A percentile compares a stretch with the other conserved stretches of the same genome.
Conservation (phyloP, 768 basidiomycete species). For the Postia placenta region DNA sequence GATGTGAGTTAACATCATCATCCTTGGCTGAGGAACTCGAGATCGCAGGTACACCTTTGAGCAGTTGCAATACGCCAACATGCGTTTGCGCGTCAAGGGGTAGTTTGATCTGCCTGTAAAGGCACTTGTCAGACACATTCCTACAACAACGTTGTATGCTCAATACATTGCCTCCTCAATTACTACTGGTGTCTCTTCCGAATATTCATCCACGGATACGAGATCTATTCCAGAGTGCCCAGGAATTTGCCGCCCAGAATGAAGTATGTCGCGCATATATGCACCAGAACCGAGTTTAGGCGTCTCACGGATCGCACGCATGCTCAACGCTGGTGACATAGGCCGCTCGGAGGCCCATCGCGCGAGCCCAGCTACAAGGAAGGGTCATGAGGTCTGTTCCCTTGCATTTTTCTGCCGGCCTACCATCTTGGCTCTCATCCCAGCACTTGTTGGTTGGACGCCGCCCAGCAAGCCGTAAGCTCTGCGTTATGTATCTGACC, state of each 20-base stretch:
- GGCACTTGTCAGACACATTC: not conserved
- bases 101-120: slow-evolving; percentile 27
- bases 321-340: slow-evolving; percentile 40
- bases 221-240: not conserved
- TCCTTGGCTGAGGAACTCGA: not conserved
- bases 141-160: not conserved
- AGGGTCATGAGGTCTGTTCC: not conserved
- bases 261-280: slow-evolving; percentile 25
- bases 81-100: slow-evolving; percentile 23
- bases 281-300: slow-evolving; percentile 33
- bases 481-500: slow-evolving; percentile 6
- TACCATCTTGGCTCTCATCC: slow-evolving; percentile 24
- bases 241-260: slow-evolving; percentile 6
- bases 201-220: not conserved
- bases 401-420: not conserved
- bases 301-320: slow-evolving; percentile 40
- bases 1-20: slow-evolving; percentile 1
- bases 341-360: slow-evolving; percentile 20
- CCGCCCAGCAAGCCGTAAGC: slow-evolving; percentile 3
- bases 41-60: slow-evolving; percentile 21
- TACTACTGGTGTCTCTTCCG: slow-evolving; percentile 12
- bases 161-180: slow-evolving; percentile 36
- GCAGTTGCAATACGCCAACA: slow-evolving; percentile 19
- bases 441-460: slow-evolving; percentile 32
- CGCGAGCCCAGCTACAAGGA: not conserved